Evolutionary conservation across 495 filamentous ascomycete species (phyloP).

Genomic region (Lepidopterella palustris): DNA sequence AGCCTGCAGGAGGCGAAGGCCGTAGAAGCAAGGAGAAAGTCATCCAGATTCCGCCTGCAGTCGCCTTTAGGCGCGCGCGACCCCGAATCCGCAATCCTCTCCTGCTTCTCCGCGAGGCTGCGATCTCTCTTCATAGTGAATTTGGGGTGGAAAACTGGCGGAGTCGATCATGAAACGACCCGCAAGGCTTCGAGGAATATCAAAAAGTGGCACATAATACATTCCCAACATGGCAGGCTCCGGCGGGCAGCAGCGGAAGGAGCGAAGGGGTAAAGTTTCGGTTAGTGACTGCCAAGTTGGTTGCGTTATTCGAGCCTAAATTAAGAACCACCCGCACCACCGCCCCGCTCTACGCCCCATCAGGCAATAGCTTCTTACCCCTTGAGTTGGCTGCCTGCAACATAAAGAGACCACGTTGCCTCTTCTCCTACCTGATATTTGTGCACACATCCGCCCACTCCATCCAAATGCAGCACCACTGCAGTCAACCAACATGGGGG

Average conservation of each 20-base stretch:
- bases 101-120: background rate
- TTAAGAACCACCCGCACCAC: slow-evolving; percentile 10
- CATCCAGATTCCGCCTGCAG: background rate
- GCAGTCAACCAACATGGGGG: slow-evolving; percentile 14
- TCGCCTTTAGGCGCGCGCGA: background rate
- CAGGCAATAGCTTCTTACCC: slow-evolving; percentile 5
- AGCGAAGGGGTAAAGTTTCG: too few relatives aligned
- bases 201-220: too few relatives aligned
- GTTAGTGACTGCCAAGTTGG: too few relatives aligned
- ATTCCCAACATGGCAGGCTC: too few relatives aligned
- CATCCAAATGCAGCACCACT: slow-evolving; percentile 22
- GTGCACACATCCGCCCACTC: slow-evolving; percentile 3
- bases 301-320: slow-evolving; percentile 22
- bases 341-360: slow-evolving; percentile 2
- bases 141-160: background rate
- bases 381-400: slow-evolving; percentile 9
- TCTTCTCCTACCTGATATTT: background rate
- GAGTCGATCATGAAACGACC: background rate
- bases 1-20: background rate
- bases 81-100: background rate
- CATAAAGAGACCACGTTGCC: slow-evolving; percentile 20
- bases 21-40: slow-evolving; percentile 1
- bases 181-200: too few relatives aligned
- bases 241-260: background rate
- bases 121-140: background rate